Evolutionary conservation across 1,284 basidiomycete genomes (phyloP).

Genomic region (Singerocomus inundabilis): DNA sequence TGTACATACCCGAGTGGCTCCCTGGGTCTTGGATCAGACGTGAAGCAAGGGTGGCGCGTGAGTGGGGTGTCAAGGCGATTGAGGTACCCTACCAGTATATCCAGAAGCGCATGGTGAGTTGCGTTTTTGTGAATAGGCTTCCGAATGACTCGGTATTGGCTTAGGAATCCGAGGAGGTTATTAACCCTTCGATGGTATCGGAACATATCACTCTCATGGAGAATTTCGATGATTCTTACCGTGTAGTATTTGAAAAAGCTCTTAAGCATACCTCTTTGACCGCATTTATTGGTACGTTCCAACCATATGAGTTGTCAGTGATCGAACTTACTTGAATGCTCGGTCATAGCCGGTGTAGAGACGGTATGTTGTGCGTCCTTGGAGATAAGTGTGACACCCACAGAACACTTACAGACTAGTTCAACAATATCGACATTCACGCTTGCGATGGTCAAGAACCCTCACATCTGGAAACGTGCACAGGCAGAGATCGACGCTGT

Average conservation of each 20-base stretch:
- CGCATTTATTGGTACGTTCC: slow-evolving; percentile 12
- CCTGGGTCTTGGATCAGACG: slow-evolving; percentile 6
- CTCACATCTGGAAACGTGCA: slow-evolving; percentile 30
- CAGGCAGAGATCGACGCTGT: slow-evolving; percentile 40
- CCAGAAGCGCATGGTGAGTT: slow-evolving; percentile 14
- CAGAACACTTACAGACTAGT: slow-evolving; percentile 4
- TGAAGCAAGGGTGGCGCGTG: not conserved
- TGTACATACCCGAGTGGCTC: slow-evolving; percentile 17
- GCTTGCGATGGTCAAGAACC: slow-evolving; percentile 36
- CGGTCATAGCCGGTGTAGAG: slow-evolving; percentile 5
- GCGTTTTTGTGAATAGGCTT: not conserved
- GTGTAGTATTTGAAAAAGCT: not conserved
- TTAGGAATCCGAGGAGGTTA: not conserved
- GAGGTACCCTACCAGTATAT: no score
- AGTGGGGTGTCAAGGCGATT: no score
- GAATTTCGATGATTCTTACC: not conserved
- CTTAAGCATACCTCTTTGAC: slow-evolving; percentile 8
- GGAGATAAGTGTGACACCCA: no score
- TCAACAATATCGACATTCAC: slow-evolving; percentile 24
- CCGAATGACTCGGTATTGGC: no score
- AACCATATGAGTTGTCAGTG: not conserved
- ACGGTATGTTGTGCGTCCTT: no score
- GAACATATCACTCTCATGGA: slow-evolving; percentile 17
- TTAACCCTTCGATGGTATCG: slow-evolving; percentile 8
- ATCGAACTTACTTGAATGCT: not conserved